A percentile compares a stretch with the other conserved stretches of the same genome.
Conservation (phyloP, 169 alveolate genomes). For the Theileria orientalis region DNA sequence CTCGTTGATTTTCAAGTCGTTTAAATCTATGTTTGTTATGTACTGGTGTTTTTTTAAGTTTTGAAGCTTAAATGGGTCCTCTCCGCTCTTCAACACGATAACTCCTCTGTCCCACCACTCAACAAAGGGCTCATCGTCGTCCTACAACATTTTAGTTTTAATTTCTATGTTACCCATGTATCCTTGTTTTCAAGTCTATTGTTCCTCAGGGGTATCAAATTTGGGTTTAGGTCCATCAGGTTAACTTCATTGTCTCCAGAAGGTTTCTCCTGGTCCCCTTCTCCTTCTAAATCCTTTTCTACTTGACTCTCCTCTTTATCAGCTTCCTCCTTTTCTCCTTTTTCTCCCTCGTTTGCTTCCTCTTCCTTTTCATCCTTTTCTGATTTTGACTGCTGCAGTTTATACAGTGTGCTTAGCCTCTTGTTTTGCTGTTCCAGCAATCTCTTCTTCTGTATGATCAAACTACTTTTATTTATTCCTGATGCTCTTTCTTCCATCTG, state of each 20-base stretch:
- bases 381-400: background rate
- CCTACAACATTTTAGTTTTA: conserved; percentile 10
- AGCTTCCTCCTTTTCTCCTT: background rate
- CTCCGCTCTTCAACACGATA: conserved; percentile 55
- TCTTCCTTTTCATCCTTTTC: background rate
- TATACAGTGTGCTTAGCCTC: conserved; percentile 32
- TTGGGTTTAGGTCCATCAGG: conserved; percentile 58
- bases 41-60: conserved; percentile 57
- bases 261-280: no score
- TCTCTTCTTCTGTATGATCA: conserved; percentile 43
- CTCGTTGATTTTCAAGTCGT: conserved; percentile 49
- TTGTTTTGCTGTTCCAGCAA: conserved; percentile 54
- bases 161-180: conserved; percentile 40
- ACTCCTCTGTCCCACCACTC: conserved; percentile 70
- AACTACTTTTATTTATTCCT: conserved; percentile 36
- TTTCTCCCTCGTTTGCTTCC: background rate
- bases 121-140: conserved; percentile 64
- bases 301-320: conserved; percentile 19
- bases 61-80: conserved; percentile 55
- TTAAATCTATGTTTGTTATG: conserved; percentile 37
- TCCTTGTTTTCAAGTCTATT: conserved; percentile 51
- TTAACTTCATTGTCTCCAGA: conserved; percentile 33
- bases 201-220: conserved; percentile 63
- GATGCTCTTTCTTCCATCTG: conserved; percentile 61
- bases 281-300: conserved; percentile 19